Evolutionary conservation across 768 basidiomycete genomes (phyloP).

Genomic region (Lyophyllum atratum): DNA sequence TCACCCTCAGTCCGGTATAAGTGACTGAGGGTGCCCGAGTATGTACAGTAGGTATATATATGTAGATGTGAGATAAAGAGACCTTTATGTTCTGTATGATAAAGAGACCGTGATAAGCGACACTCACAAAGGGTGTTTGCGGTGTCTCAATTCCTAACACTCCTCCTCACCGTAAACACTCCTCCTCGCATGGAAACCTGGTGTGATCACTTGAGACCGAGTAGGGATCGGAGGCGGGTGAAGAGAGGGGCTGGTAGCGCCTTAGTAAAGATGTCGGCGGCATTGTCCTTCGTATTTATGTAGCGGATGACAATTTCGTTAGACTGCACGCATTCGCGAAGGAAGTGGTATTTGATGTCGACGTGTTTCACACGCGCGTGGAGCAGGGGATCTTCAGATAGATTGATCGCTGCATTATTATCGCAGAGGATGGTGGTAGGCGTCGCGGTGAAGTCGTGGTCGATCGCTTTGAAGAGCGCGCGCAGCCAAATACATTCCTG

Average conservation of each 20-base stretch:
- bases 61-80: not conserved
- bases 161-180: slow-evolving; percentile 3
- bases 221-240: slow-evolving; percentile 7
- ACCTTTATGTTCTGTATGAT: not conserved
- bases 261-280: slow-evolving; percentile 27
- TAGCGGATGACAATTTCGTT: slow-evolving; percentile 25
- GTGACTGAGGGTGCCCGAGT: not conserved
- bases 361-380: slow-evolving; percentile 43
- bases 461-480: slow-evolving; percentile 15
- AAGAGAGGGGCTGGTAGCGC: slow-evolving; percentile 20
- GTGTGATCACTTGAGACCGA: slow-evolving; percentile 14
- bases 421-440: slow-evolving; percentile 23
- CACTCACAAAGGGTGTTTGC: not conserved
- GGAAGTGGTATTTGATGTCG: slow-evolving; percentile 37
- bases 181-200: slow-evolving; percentile 3
- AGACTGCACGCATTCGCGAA: slow-evolving; percentile 31
- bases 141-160: not conserved
- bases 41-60: no score
- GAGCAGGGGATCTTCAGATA: slow-evolving; percentile 31
- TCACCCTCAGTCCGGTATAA: not conserved
- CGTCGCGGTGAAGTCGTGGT: not conserved
- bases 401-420: slow-evolving; percentile 33
- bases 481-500: slow-evolving; percentile 16
- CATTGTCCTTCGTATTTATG: slow-evolving; percentile 29
- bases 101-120: not conserved